Evolutionary conservation across 2,329 filamentous ascomycete species (phyloP), one percentile per base, ranked within the genome.

Genomic region (Madurella mycetomatis): DNA sequence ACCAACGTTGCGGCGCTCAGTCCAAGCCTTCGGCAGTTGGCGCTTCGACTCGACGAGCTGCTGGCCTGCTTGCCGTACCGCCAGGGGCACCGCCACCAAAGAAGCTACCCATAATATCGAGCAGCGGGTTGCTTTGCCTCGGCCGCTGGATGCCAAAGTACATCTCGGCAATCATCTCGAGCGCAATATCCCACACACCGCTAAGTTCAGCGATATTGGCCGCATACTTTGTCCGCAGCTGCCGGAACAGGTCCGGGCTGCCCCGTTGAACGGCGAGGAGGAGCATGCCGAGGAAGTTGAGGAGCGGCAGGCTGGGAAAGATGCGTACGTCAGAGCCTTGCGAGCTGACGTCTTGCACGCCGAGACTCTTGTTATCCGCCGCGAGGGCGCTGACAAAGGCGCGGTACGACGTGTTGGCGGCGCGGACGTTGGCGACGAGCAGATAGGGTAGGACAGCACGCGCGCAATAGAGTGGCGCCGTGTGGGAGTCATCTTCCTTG

Each of bases 61-160:
- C 71, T n/a, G 73, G 73, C 54, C 72, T 74, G 56, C 79, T 81
- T 13, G 51, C 47, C 41, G 76, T 77, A 48, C 77, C 77, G 25
- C 68, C 62, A 18, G 70, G 76, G 18, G 79, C 81, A 7, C 84
- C 86, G 17, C 90, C 90, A 47, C 92, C 92, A 66, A 99, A 88
- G 78, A 99, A 83, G 59, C 85, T 92, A 46, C 91, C 92, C 88
- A 99, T 95, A 92, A 99, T 97, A 69, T 99, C 94, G 72, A 97
- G 84, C 70, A 99, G 76, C 2, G 92, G 92, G 70, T 97, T 97
- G 60, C 86, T 88, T 75, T 96, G 90, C 65, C 87, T 82, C 45
- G 92, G 92, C 67, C 91, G 86, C 74, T 85, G 83, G 69, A 99
- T 95, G 37, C 85, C 85, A 73, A 99, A 99, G 76, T 97, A 99